Evolutionary conservation across 139 green algal species (phyloP).

Genomic region (Chlorella sp.): DNA sequence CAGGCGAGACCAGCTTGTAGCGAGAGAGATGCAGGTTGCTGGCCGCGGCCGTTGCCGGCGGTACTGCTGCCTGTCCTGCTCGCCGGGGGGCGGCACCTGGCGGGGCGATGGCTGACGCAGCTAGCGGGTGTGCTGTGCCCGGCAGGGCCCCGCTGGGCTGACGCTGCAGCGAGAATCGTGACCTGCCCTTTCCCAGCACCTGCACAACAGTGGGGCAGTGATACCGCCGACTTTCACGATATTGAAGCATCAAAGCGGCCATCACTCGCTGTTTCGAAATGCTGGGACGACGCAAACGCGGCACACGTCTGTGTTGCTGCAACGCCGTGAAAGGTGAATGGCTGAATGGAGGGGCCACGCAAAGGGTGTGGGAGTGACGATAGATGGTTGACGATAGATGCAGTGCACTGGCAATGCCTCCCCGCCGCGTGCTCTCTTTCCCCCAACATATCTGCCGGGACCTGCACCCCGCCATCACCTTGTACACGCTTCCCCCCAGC

Average conservation of each 20-base stretch:
- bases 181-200: not conserved
- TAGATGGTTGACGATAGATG: too few species aligned
- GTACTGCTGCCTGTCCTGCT: not conserved
- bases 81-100: not conserved
- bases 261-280: conserved; percentile 7
- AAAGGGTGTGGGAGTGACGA: too few species aligned
- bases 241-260: not conserved
- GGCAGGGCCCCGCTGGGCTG: conserved; percentile 5
- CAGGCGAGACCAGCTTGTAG: conserved; percentile 7
- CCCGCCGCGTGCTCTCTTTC: too few species aligned
- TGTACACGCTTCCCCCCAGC: conserved; percentile 47
- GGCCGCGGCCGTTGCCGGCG: not conserved
- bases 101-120: not conserved
- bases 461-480: not conserved
- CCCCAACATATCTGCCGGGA: not conserved
- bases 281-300: too few species aligned
- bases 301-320: too few species aligned
- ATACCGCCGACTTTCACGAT: not conserved
- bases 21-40: not conserved
- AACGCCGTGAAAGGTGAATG: too few species aligned
- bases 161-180: conserved; percentile 8
- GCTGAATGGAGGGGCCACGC: too few species aligned
- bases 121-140: not conserved
- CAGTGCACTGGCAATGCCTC: too few species aligned
- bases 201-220: not conserved